phyloP scores from a whole-genome alignment of 2,329 filamentous ascomycete species.

The Xylariaceae sp. region DNA sequence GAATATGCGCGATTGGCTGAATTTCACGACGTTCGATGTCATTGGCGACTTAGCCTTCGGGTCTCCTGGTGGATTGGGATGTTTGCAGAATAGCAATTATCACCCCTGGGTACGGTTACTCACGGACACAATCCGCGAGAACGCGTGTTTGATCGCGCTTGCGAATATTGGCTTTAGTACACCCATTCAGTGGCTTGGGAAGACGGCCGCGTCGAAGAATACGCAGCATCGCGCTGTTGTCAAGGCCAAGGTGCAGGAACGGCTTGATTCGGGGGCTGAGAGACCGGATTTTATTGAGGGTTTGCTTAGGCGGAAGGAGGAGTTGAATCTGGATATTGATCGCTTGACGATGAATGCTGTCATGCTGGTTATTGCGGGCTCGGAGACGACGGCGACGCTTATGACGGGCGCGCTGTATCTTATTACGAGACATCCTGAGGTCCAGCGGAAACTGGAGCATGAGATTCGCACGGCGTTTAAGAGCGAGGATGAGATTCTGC shows the following conservation, averaged over 20 bases:
- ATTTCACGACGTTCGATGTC: constrained; percentile 40
- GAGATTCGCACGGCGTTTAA: constrained; percentile 39
- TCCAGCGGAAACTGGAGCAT: constrained; percentile 31
- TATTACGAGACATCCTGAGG: constrained; percentile 35
- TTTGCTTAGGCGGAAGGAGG: constrained; percentile 29
- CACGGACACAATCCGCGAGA: constrained; percentile 25
- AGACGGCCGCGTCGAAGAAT: constrained; percentile 19
- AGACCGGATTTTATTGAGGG: constrained; percentile 33
- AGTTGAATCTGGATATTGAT: constrained; percentile 21
- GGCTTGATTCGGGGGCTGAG: constrained; percentile 28
- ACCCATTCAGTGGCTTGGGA: constrained; percentile 17
- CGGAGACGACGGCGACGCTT: constrained; percentile 47
- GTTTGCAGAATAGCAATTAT: constrained; percentile 32
- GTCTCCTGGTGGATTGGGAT: constrained; percentile 35
- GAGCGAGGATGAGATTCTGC: constrained; percentile 37
- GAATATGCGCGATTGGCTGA: constrained; percentile 37
- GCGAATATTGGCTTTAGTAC: constrained; percentile 19
- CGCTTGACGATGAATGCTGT: constrained; percentile 23
- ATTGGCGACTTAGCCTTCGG: constrained; percentile 45
- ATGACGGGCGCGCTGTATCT: constrained; percentile 38
- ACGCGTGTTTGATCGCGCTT: constrained; percentile 20
- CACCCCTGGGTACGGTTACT: constrained; percentile 35
- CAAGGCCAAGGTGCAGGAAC: constrained; percentile 25
- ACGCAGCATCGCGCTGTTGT: constrained; percentile 23
- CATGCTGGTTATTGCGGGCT: constrained; percentile 42